Evolutionary conservation across 225 moss, liverwort and hornwort species (phyloP), one percentile per base, ranked within the genome.

Genomic region (Antitrichia curtipendula): DNA sequence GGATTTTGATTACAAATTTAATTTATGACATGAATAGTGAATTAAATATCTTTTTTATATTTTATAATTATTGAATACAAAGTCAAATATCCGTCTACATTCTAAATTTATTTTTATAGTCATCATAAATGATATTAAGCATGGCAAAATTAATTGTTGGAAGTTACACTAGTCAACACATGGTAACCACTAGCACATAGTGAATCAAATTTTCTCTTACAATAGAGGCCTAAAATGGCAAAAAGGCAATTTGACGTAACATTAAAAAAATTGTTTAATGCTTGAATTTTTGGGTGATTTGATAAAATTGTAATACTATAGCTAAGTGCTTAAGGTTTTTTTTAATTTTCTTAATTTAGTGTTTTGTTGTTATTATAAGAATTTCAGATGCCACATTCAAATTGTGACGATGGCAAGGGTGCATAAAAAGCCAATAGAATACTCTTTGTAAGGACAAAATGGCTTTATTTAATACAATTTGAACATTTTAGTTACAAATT

Each of bases 381-480:
- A 49, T 12, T 32, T 29, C 32, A 49, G 32, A 20, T 32, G 1
- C 7, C 32, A 20, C 32, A 74, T 49, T 74, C 4, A 50, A 74
- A 50, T 50, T 31, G 4, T 50, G 0, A 20, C 0, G 0, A 2
- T 1, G 0, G 2, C 0, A 0, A 74, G 1, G 12, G 2, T 34
- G 21, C 1, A 50, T 32, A 20, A 32, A 32, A 50, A 0, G 4
- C 12, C 7, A 31, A 31, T 32, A 19, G 12, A 49, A 31, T 31
- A 73, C 0, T 19, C 5, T 52, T 34, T 19, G 2, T 31, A 23
- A 8, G 21, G 20, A 32, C 13, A 50, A 13, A 5, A 50, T 34
- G 8, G 1, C 0, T 13, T 34, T 3, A 50, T 36, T 8, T 53
- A 23, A 36, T 36, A 36, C 2, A 36, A 22, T 8, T 75, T 53